A percentile compares a stretch with the other conserved stretches of the same genome.
These are phyloP conservation scores for Colletotrichum tabaci DNA, from an alignment of 2,329 filamentous ascomycete species.

Conservation along the genomic window DNA sequence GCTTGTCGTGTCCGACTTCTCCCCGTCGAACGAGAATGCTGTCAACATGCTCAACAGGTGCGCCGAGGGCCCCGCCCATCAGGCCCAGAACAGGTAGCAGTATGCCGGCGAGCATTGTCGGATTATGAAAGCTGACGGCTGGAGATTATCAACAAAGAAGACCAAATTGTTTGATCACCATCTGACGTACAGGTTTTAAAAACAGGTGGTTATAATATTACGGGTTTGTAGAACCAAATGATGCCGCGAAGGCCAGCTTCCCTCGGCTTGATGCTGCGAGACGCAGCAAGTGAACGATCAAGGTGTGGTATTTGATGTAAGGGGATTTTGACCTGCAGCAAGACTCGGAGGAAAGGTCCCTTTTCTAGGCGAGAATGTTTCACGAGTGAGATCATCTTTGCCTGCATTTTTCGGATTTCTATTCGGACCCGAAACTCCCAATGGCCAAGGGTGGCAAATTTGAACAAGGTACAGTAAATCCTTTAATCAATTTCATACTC, in stretches of 20 bases:
- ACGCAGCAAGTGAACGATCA: background rate
- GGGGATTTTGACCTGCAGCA: background rate
- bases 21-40: background rate
- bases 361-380: background rate
- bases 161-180: fast-evolving
- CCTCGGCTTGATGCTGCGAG: background rate
- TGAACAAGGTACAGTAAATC: background rate
- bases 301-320: too few species aligned
- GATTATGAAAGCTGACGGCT: background rate
- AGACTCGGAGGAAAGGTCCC: background rate
- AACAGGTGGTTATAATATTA: background rate
- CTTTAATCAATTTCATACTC: background rate
- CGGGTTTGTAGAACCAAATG: background rate
- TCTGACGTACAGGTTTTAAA: background rate
- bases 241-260: conserved; percentile 11
- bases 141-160: background rate
- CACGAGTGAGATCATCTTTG: background rate
- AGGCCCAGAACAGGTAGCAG: conserved; percentile 10
- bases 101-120: conserved; percentile 4
- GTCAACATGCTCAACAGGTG: background rate
- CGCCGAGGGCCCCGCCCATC: background rate
- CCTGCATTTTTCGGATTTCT: conserved; percentile 7
- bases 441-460: background rate
- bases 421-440: background rate
- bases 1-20: conserved; percentile 6